These are phyloP conservation scores for Penicillium antarcticum DNA, from an alignment of 495 filamentous ascomycete genomes.

Conservation along the genomic window DNA sequence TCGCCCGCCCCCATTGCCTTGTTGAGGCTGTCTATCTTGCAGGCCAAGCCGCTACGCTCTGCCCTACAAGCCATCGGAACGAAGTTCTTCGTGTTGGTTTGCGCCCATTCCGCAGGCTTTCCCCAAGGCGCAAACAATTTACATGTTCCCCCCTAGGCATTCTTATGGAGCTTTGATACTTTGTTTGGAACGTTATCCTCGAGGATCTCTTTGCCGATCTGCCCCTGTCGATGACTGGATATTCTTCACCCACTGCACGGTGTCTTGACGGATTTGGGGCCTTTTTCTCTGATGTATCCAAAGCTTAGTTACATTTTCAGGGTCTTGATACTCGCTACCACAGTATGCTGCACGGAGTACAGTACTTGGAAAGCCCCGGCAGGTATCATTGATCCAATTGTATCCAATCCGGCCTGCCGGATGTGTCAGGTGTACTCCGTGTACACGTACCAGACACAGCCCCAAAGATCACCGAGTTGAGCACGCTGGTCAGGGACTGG, in stretches of 20 bases:
- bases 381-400: not conserved
- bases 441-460: too few species aligned
- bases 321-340: not conserved
- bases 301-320: not conserved
- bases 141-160: not conserved
- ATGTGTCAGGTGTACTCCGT: too few species aligned
- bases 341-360: too few species aligned
- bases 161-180: not conserved
- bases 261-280: too few species aligned
- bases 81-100: not conserved
- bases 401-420: too few species aligned
- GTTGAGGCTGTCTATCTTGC: not conserved
- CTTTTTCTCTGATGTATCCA: not conserved
- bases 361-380: not conserved
- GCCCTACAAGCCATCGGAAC: constrained; percentile 1
- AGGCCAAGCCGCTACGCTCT: not conserved
- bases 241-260: not conserved
- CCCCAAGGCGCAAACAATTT: not conserved
- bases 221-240: constrained; percentile 7
- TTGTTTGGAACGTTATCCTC: not conserved
- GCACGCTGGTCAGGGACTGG: too few species aligned
- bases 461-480: too few species aligned
- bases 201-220: constrained; percentile 8
- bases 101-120: not conserved
- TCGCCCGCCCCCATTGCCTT: constrained; percentile 7